Base-by-base conservation (phyloP, 495 filamentous ascomycete species). In the Bryoglossum gracile region DNA sequence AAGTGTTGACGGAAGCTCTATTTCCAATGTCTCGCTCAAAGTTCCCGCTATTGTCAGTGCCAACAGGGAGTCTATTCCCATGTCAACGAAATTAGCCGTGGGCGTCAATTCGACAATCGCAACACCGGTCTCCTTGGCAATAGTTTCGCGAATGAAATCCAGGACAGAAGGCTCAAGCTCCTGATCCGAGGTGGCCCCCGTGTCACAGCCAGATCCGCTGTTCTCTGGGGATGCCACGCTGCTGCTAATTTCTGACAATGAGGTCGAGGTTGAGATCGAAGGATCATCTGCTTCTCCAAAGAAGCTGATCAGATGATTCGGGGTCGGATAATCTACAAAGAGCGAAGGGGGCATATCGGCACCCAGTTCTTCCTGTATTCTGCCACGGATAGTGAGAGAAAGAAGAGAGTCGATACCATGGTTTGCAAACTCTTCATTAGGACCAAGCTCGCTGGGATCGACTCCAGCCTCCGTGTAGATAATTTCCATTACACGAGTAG, bases 381-480 rank as follows among this genome's bases (percentile, higher is more conserved):
- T 65, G 33, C 72, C 70, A 43, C 64, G 63, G 34, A 81, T 72
- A 3, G 68, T 72, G 32, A 81, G 60, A 19, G 69, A 66, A 67
- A 81, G 72, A 40, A 81, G 65, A 0, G 77, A 81, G 55, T 81
- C 77, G 17, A 80, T 71, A 23, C 77, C 77, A 5, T 77, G 60
- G 43, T 77, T 72, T 18, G 67, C 57, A 48, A 80, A 76, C 44
- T 68, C 67, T 17, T 69, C 71, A 55, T 68, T 69, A 37, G 76
- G 69, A 0, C 61, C 65, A 11, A 86, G 68, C 51, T 86, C 82
- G 28, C 73, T 70, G 17, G 75, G 62, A 34, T 70, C 70, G 40
- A 84, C 69, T 42, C 80, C 81, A 33, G 80, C 71, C 57, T 86
- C 82, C n/a, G n/a, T n/a, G n/a, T n/a, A n/a, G n/a, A n/a, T n/a